Percentiles rank a stretch among this genome's conserved stretches.
Evolutionary conservation across 208 protist species (phyloP).

Genomic region (Crithidia fasciculata): DNA sequence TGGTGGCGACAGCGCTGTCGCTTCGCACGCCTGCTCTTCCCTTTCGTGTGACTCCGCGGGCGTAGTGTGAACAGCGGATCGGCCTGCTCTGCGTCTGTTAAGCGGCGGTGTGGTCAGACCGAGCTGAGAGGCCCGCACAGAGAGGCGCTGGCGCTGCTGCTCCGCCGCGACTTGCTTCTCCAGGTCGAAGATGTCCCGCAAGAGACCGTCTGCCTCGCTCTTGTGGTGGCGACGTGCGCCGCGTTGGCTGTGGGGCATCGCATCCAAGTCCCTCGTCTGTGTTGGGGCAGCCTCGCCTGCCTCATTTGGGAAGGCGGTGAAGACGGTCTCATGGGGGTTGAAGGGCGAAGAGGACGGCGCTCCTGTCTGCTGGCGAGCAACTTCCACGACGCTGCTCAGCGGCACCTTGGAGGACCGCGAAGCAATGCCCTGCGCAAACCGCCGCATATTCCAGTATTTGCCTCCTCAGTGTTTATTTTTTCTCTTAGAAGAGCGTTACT

Average conservation of each 20-base stretch:
- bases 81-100: background rate
- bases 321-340: background rate
- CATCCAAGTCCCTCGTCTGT: background rate
- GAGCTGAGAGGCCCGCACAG: slow-evolving; percentile 25
- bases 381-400: background rate
- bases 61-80: background rate
- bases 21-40: background rate
- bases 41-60: background rate
- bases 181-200: slow-evolving; percentile 21
- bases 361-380: background rate
- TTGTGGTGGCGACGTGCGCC: background rate
- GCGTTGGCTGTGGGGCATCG: no score
- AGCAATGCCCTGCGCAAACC: background rate
- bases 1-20: background rate
- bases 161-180: slow-evolving; percentile 25
- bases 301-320: slow-evolving; percentile 11
- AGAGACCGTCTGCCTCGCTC: slow-evolving; percentile 10
- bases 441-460: background rate
- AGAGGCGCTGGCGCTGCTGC: slow-evolving; percentile 33
- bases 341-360: background rate
- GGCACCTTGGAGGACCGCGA: no score
- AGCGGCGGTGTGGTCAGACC: background rate
- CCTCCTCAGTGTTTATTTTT: no score
- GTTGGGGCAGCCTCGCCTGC: background rate
- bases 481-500: no score